These are phyloP conservation scores for Ceraceosorus bombacis DNA, from an alignment of 1,284 basidiomycete species.

Conservation along the genomic window DNA sequence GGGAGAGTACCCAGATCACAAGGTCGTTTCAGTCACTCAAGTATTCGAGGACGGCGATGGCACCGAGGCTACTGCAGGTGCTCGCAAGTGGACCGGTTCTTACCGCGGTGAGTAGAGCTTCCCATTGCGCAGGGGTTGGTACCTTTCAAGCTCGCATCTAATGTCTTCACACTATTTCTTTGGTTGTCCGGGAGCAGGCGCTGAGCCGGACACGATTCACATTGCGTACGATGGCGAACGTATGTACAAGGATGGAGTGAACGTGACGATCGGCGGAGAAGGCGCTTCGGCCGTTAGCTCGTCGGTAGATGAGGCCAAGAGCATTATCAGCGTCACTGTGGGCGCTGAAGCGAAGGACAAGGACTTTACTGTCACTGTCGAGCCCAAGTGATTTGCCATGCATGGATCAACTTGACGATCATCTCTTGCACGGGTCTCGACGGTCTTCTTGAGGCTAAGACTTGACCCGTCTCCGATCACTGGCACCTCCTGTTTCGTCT, in stretches of 20 bases:
- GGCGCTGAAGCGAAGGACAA: conserved; percentile 26
- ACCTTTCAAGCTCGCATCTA: conserved; percentile 4
- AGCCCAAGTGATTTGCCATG: background rate
- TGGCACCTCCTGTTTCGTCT: no score
- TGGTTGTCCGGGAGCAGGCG: conserved; percentile 11
- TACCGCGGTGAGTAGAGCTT: conserved; percentile 16
- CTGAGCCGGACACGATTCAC: conserved; percentile 21
- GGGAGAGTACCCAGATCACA: conserved; percentile 5
- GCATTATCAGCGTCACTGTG: conserved; percentile 26
- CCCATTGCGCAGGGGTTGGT: background rate
- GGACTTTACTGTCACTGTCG: conserved; percentile 14
- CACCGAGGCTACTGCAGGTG: conserved; percentile 24
- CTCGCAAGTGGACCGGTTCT: conserved; percentile 30
- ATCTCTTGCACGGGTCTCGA: no score
- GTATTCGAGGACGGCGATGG: conserved; percentile 35
- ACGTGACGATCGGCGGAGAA: conserved; percentile 28
- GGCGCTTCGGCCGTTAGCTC: conserved; percentile 21
- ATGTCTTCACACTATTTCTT: background rate
- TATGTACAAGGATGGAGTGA: conserved; percentile 27
- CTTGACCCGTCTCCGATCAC: no score
- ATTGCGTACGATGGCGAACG: conserved; percentile 30
- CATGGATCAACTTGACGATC: no score
- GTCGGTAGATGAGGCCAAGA: conserved; percentile 20
- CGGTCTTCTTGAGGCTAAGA: no score
- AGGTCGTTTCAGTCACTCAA: conserved; percentile 21